Percentiles rank a stretch among this genome's conserved stretches.
phyloP scores from a whole-genome alignment of 2,329 filamentous ascomycete genomes.

The Pseudocercospora eumusae region DNA sequence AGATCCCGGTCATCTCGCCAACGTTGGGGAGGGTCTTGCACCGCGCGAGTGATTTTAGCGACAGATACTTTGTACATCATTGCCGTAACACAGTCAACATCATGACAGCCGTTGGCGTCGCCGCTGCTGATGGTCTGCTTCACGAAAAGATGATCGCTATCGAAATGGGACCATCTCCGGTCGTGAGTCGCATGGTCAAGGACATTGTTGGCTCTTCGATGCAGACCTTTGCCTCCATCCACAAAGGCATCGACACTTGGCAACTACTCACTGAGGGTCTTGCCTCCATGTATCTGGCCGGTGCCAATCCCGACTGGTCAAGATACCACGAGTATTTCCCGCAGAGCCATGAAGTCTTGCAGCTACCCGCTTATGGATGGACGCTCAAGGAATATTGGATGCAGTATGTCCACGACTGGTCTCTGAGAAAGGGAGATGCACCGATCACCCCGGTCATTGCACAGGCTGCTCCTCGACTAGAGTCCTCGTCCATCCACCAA shows the following conservation, averaged over 20 bases:
- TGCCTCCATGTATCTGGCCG: conserved; percentile 55
- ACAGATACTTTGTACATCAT: conserved; percentile 28
- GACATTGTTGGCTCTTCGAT: conserved; percentile 4
- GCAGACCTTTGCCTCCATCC: conserved; percentile 14
- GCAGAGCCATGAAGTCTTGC: conserved; percentile 42
- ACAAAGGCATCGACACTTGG: conserved; percentile 42
- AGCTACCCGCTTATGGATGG: conserved; percentile 46
- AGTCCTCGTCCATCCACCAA: conserved; percentile 43
- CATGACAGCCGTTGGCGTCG: conserved; percentile 25
- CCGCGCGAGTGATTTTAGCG: conserved; percentile 22
- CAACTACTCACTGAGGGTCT: conserved; percentile 54
- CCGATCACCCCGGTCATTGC: conserved; percentile 10
- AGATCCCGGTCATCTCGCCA: conserved; percentile 38
- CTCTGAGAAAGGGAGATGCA: conserved; percentile 33
- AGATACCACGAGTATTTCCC: conserved; percentile 59
- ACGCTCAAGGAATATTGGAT: conserved; percentile 42
- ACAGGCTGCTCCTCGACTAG: conserved; percentile 22
- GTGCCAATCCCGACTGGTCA: conserved; percentile 61
- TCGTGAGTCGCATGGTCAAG: conserved; percentile 31
- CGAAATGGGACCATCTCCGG: conserved; percentile 52
- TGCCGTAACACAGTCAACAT: conserved; percentile 48
- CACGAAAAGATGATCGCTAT: conserved; percentile 43
- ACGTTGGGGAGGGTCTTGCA: conserved; percentile 31
- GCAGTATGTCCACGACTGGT: conserved; percentile 38
- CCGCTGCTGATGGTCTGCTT: conserved; percentile 33